Conservation (phyloP, 495 filamentous ascomycete species). For the Xylaria intraflava region DNA sequence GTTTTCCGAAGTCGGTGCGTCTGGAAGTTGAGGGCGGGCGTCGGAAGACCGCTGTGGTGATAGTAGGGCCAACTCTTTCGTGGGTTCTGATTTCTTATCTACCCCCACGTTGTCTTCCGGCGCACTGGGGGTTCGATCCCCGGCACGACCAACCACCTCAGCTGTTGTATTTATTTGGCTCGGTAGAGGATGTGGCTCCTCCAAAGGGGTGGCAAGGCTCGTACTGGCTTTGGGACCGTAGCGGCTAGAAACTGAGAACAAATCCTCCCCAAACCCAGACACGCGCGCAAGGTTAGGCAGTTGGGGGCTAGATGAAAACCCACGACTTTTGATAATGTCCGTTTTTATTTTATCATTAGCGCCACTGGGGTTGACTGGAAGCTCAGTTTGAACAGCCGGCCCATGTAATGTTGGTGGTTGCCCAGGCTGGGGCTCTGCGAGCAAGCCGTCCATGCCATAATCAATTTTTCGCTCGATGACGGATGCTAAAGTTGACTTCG, state of each 20-base stretch:
- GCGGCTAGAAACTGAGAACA: constrained; percentile 29
- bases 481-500: constrained; percentile 41
- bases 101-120: not conserved
- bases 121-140: not conserved
- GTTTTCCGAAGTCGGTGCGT: constrained; percentile 58
- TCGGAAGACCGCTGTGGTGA: not conserved
- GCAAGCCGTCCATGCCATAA: constrained; percentile 43
- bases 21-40: constrained; percentile 52
- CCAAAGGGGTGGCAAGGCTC: not conserved
- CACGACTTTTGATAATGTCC: constrained; percentile 13
- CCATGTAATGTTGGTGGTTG: not conserved
- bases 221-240: not conserved
- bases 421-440: constrained; percentile 14
- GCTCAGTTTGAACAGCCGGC: not conserved
- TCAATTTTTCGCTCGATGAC: constrained; percentile 55
- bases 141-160: not conserved
- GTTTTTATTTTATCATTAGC: constrained; percentile 1
- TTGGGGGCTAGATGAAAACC: constrained; percentile 43
- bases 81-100: not conserved
- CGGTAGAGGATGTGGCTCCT: not conserved
- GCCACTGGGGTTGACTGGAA: not conserved
- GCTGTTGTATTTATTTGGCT: constrained; percentile 9
- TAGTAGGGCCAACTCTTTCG: not conserved
- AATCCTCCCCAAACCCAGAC: constrained; percentile 55
- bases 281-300: constrained; percentile 60